Conservation (phyloP, 495 filamentous ascomycete species). For the Penicillium verhagenii region DNA sequence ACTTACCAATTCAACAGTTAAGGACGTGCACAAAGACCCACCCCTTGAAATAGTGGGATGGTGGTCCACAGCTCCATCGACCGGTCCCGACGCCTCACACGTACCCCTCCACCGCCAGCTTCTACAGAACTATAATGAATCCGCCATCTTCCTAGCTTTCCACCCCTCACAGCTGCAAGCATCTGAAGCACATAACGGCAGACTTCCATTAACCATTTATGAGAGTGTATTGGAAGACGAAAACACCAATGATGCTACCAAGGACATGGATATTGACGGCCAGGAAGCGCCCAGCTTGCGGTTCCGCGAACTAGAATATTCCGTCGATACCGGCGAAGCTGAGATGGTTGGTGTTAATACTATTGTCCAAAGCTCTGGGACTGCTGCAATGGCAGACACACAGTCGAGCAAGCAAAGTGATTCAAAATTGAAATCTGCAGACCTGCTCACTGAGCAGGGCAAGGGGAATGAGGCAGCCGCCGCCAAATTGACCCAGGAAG, state of each 20-base stretch:
- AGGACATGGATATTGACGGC: slow-evolving; percentile 71
- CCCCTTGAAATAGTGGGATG: slow-evolving; percentile 88
- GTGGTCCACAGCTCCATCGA: slow-evolving; percentile 79
- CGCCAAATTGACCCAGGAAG: slow-evolving; percentile 62
- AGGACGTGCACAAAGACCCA: slow-evolving; percentile 81
- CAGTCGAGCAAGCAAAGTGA: neutral
- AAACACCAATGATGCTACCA: slow-evolving; percentile 53
- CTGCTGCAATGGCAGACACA: slow-evolving; percentile 52
- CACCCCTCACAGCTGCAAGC: slow-evolving; percentile 60
- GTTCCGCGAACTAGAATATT: slow-evolving; percentile 82
- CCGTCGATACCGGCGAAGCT: slow-evolving; percentile 88
- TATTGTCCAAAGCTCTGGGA: slow-evolving; percentile 77
- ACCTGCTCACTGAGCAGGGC: neutral
- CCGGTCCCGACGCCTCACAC: slow-evolving; percentile 64
- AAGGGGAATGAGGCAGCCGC: slow-evolving; percentile 8
- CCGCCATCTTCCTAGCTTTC: slow-evolving; percentile 82
- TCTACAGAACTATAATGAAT: slow-evolving; percentile 74
- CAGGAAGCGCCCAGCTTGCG: slow-evolving; percentile 60
- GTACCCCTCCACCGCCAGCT: slow-evolving; percentile 77
- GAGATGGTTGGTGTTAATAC: slow-evolving; percentile 98
- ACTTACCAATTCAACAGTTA: slow-evolving; percentile 54
- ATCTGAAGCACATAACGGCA: slow-evolving; percentile 58
- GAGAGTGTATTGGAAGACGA: slow-evolving; percentile 78
- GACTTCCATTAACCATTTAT: slow-evolving; percentile 86
- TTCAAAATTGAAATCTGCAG: neutral